phyloP scores from a whole-genome alignment of 495 filamentous ascomycete genomes.

The Hypomontagnella submonticulosa region DNA sequence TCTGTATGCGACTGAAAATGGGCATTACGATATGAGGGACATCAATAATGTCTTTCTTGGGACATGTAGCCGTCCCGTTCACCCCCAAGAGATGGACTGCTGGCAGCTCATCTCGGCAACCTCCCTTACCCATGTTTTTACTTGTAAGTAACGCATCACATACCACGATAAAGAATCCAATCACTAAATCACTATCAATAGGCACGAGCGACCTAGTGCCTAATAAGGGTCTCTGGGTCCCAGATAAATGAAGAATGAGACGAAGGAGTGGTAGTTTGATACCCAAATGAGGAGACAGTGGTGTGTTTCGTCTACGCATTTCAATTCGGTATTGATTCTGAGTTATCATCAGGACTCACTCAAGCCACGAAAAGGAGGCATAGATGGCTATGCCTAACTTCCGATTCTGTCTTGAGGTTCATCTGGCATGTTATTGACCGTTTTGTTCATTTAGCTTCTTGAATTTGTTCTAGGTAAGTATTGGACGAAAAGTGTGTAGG shows the following conservation, averaged over 20 bases:
- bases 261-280: neutral
- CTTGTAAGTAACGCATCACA: slow-evolving; percentile 28
- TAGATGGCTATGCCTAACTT: no score
- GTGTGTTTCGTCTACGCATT: slow-evolving; percentile 9
- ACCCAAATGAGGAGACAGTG: neutral
- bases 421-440: no score
- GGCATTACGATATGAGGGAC: slow-evolving; percentile 37
- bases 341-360: neutral
- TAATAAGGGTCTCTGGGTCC: slow-evolving; percentile 29
- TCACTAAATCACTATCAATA: slow-evolving; percentile 8
- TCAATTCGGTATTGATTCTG: slow-evolving; percentile 1
- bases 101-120: slow-evolving; percentile 33
- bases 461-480: no score
- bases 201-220: slow-evolving; percentile 33
- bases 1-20: slow-evolving; percentile 28
- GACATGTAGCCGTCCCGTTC: slow-evolving; percentile 28
- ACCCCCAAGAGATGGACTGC: slow-evolving; percentile 40
- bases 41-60: slow-evolving; percentile 41
- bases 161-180: no score
- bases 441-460: no score
- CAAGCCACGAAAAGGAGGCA: no score
- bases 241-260: slow-evolving; percentile 4
- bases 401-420: no score
- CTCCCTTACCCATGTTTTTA: slow-evolving; percentile 37
- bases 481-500: no score